Percentiles rank a stretch among this genome's conserved stretches.
These are phyloP conservation scores for Anthracocystis setariae DNA, from an alignment of 1,284 basidiomycete species.

Conservation along the genomic window DNA sequence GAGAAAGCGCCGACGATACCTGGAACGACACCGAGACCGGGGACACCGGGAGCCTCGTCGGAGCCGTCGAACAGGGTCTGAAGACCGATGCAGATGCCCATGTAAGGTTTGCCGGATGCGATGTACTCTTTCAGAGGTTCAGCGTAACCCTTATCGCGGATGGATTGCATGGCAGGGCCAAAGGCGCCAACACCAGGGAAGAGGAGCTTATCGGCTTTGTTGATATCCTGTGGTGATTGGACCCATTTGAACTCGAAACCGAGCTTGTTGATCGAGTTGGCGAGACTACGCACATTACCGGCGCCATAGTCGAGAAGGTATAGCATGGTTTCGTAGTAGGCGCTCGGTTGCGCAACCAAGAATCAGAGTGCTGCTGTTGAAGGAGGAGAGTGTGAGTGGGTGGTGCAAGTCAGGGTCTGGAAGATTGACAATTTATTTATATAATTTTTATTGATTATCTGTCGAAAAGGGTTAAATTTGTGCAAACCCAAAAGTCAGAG, in stretches of 20 bases:
- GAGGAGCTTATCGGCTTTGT: slow-evolving; percentile 86
- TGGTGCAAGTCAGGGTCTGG: background rate
- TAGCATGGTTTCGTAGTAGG: slow-evolving; percentile 49
- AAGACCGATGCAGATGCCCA: slow-evolving; percentile 85
- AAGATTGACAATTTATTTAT: too few relatives aligned
- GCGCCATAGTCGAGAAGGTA: slow-evolving; percentile 67
- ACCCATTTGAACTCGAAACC: slow-evolving; percentile 94
- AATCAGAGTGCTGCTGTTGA: background rate
- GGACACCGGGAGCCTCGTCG: slow-evolving; percentile 66
- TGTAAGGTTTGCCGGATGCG: slow-evolving; percentile 86
- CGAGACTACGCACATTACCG: slow-evolving; percentile 72
- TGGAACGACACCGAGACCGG: slow-evolving; percentile 63
- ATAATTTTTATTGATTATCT: too few relatives aligned
- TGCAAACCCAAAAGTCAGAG: too few relatives aligned
- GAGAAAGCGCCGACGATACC: slow-evolving; percentile 56
- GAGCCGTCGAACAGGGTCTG: slow-evolving; percentile 82
- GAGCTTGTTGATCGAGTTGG: slow-evolving; percentile 88
- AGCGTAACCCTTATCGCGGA: slow-evolving; percentile 79
- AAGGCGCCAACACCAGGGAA: slow-evolving; percentile 99
- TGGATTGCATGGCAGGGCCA: slow-evolving; percentile 83
- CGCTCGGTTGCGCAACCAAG: too few relatives aligned
- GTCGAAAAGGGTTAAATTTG: background rate
- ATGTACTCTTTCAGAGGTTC: slow-evolving; percentile 87
- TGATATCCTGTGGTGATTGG: slow-evolving; percentile 82
- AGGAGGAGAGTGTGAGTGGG: background rate